Base-by-base conservation (phyloP, 2,329 filamentous ascomycete genomes). In the Arachnomyces sp. region DNA sequence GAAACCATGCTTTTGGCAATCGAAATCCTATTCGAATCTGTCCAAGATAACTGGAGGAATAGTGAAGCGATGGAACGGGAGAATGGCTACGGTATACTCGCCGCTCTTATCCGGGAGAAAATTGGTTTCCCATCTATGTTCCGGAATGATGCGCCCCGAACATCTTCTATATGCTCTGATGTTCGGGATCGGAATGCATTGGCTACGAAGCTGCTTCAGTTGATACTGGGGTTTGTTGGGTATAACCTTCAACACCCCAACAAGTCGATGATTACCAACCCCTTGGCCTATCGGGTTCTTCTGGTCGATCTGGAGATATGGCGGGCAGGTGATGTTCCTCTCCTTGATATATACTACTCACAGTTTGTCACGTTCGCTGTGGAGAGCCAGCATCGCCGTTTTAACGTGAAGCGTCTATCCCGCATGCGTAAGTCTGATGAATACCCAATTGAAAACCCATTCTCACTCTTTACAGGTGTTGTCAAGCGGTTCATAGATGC, bases 21-120 rank as follows among this genome's bases (percentile, higher is more conserved):
- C 2, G 80, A 93, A 53, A 83, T 93, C 53, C 71, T 94, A 17
- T 88, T 95, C 46, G 79, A 84, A 48, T 86, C 85, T 44, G 84
- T 95, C 36, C 82, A 84, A 49, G 82, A 84, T 48, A 96, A 84
- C 57, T 98, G 93, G 92, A 78, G 92, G 48, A 96, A 96, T 50
- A 96, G 92, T 50, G 93, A 98, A 59, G 89, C 92, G 17, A 95
- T 98, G 84, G 92, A 98, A 61, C 81, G 85, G 53, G 88, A 94
- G 44, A 92, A 93, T 50, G 93, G 90, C 0, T 98, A 95, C 57
- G 83, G 85, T 17, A 84, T 96, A 28, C 67, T 98, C 37, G 84
- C 84, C 31, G 79, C 88, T 61, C 72, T 96, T 13, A 65, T 98
- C 16, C 81, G 87, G 40, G 84, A 85, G 40, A 95, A 94, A 59